Percentiles rank a stretch among this genome's conserved stretches.
These are phyloP conservation scores for Xylariaceae sp. DNA, from an alignment of 2,329 filamentous ascomycete genomes.

Conservation along the genomic window DNA sequence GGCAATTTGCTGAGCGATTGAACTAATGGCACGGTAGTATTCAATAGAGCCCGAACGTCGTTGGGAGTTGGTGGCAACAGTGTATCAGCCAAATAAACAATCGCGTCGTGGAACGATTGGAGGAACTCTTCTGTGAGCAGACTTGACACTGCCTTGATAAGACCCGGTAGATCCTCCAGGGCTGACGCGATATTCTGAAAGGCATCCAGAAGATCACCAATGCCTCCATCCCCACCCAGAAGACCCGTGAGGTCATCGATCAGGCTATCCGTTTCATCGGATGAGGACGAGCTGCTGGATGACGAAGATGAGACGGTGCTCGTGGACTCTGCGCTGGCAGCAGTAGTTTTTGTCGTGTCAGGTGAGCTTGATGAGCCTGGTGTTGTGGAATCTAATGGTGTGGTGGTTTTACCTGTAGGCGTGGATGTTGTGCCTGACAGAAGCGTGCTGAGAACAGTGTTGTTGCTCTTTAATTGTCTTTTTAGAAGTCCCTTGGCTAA, in stretches of 20 bases:
- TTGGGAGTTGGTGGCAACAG: slow-evolving; percentile 37
- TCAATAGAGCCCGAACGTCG: slow-evolving; percentile 26
- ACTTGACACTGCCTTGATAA: slow-evolving; percentile 30
- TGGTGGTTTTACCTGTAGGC: neutral
- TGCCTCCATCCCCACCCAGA: slow-evolving; percentile 24
- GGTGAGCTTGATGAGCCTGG: slow-evolving; percentile 15
- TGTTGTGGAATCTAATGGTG: slow-evolving; percentile 15
- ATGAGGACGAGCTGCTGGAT: neutral
- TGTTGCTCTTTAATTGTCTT: too few relatives aligned
- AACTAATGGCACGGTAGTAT: slow-evolving; percentile 28
- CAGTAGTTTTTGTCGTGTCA: slow-evolving; percentile 11
- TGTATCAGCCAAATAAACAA: slow-evolving; percentile 39
- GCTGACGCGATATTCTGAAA: slow-evolving; percentile 25
- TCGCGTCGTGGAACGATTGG: slow-evolving; percentile 39
- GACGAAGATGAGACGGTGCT: slow-evolving; percentile 13
- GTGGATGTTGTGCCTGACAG: neutral
- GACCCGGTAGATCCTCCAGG: slow-evolving; percentile 28
- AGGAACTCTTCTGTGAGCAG: slow-evolving; percentile 40
- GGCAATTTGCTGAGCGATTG: slow-evolving; percentile 32
- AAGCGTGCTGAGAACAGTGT: too few relatives aligned
- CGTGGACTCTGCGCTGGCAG: neutral
- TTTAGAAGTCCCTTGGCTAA: neutral
- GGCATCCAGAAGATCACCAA: slow-evolving; percentile 25
- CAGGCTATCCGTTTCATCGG: neutral
- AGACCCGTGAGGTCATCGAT: slow-evolving; percentile 17